These are phyloP conservation scores for Gardenia jasminoides DNA, from an alignment of 257 asterid species.

Conservation along the genomic window DNA sequence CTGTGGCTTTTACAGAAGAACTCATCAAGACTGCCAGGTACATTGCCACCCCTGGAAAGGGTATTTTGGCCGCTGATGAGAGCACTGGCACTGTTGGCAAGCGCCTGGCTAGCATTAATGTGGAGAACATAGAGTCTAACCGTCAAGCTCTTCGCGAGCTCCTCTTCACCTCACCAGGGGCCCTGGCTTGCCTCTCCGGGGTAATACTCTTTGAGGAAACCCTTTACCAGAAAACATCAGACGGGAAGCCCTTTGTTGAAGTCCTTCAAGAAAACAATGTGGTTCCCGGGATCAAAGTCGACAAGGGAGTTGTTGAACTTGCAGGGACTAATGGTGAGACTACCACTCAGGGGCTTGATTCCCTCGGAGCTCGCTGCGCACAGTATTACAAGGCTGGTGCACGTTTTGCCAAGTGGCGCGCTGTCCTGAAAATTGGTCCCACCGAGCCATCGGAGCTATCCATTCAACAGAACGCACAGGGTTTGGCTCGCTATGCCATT, in stretches of 20 bases:
- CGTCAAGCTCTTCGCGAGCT: conserved; percentile 87
- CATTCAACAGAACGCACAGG: conserved; percentile 82
- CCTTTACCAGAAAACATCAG: conserved; percentile 69
- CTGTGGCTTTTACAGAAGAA: conserved; percentile 44
- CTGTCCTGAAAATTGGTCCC: conserved; percentile 72
- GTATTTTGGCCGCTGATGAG: conserved; percentile 88
- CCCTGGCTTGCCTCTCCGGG: conserved; percentile 71
- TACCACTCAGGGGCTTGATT: conserved; percentile 80
- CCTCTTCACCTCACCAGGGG: conserved; percentile 84
- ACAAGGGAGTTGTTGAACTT: conserved; percentile 74
- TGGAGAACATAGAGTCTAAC: conserved; percentile 75
- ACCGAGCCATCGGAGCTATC: conserved; percentile 72
- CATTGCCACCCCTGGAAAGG: conserved; percentile 86
- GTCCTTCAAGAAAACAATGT: conserved; percentile 64
- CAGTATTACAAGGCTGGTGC: conserved; percentile 92
- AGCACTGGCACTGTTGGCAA: conserved; percentile 90
- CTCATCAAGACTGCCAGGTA: conserved; percentile 79
- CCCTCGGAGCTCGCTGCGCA: conserved; percentile 64
- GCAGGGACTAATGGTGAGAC: conserved; percentile 81
- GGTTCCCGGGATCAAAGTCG: conserved; percentile 82
- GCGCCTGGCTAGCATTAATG: conserved; percentile 69
- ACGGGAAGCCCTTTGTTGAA: conserved; percentile 76
- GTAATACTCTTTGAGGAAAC: conserved; percentile 91
- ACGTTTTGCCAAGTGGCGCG: conserved; percentile 86
- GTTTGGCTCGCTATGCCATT: conserved; percentile 84